Evolutionary conservation across 768 basidiomycete genomes (phyloP), one percentile per base, ranked within the genome.

Genomic region (Cyathus striatus): DNA sequence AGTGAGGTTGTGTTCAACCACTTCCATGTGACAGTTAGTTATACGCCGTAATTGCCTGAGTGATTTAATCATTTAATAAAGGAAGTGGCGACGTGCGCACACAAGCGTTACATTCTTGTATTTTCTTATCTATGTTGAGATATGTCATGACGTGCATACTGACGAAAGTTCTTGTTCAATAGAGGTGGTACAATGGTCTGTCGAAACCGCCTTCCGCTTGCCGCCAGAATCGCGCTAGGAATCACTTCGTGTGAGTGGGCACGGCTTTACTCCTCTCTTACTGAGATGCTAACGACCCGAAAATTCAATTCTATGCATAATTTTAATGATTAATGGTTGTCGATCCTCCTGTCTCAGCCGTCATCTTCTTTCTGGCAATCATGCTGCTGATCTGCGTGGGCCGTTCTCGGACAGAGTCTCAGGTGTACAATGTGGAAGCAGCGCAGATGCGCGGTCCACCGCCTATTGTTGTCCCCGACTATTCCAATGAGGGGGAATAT

Each of bases 401-500:
- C 3, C 35, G 35, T 20, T 16, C 10, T 3, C 35, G 35, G 3
- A 41, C 40, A 6, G 40, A 45, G 20, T 52, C 56, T 26, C 44
- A 43, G 30, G 56, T 58, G 43, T 55, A 55, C 33, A 54, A 59
- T 26, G 51, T 64, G 2, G 62, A 64, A 40, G 61, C 57, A n/a
- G 57, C 51, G 32, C 61, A 64, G 43, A 52, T 62, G 13, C 45
- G 56, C 16, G 62, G 62, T 4, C 62, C 61, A 6, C 55, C 56
- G 1, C 54, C 55, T 18, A 57, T 62, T 21, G 53, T 57, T 17
- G 58, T 49, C 3, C 58, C 62, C 23, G 51, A 57, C 23, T 64
- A 61, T 22, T n/a, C n/a, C n/a, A 47, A 54, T 45, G 54, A 56
- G 20, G 32, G 44, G 16, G 57, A 54, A 36, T 56, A 59, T 13